Evolutionary conservation across 805 yeast species (phyloP), one percentile per base, ranked within the genome.

Genomic region (Metschnikowia similis): DNA sequence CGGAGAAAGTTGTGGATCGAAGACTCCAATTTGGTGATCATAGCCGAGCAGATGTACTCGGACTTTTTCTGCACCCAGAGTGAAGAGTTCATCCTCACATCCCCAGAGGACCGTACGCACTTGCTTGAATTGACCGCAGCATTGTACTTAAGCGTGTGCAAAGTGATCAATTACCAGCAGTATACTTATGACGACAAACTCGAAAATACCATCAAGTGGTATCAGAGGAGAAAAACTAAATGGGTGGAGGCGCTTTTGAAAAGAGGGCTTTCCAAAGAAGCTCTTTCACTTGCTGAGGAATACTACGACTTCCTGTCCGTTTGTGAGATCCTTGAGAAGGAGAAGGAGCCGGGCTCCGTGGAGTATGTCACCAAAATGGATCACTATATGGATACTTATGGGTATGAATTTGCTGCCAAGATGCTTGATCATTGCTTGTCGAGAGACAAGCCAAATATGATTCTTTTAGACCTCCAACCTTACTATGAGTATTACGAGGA

Each of bases 231-330:
- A 31, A 69, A 66, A 49, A 47, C 51, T 8, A 54, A 63, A 10
- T 90, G 96, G 96, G 79, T 85, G 10, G 68, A 72, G 21, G 71
- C 77, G 3, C 66, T 89, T 49, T 74, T 84, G 10, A 61, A 71
- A n/a, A 63, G 79, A 48, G 76, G 77, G 7, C 69, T 79, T 43
- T 72, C 75, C 35, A 69, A 72, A 7, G 81, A 80, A 27, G 87
- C 91, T 0, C 62, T 86, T 21, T 66, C 68, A 7, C 73, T 89
- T 29, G 80, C 89, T 0, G 95, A 87, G 54, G 70, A 74, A 27
- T 86, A 83, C 64, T 64, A 70, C 14, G 96, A 90, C 61, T 75
- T 84, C 57, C 70, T 79, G 32, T 81, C 91, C 1, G 66, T 90
- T 28, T 85, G 84, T 0, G 80, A 74, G 46, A 72, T 72, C 9